These are phyloP conservation scores for Teunomyces lycoperdinae DNA, from an alignment of 805 yeast genomes.

Conservation along the genomic window DNA sequence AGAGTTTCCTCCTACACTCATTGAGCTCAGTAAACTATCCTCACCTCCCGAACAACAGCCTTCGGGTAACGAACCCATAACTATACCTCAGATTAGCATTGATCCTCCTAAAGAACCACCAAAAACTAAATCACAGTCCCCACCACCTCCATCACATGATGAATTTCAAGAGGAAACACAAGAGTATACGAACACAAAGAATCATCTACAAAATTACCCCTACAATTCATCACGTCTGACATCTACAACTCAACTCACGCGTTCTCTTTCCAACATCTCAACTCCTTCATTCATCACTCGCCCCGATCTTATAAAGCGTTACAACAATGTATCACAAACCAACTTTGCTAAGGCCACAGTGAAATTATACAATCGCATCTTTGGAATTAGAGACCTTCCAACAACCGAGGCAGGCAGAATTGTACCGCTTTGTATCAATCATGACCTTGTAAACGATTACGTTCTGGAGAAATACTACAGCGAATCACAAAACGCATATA, in stretches of 20 bases:
- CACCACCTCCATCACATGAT: background rate
- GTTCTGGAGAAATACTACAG: conserved; percentile 30
- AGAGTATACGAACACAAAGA: conserved; percentile 8
- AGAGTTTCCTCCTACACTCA: conserved; percentile 9
- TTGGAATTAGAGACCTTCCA: conserved; percentile 47
- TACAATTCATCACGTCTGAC: conserved; percentile 2
- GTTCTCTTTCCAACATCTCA: conserved; percentile 12
- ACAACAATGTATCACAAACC: conserved; percentile 7
- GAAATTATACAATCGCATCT: conserved; percentile 31
- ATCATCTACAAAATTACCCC: conserved; percentile 8
- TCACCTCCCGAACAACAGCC: background rate
- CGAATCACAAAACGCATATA: conserved; percentile 25
- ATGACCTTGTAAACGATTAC: conserved; percentile 28
- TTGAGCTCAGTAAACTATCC: conserved; percentile 1
- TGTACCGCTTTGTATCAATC: conserved; percentile 61
- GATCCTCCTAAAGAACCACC: conserved; percentile 9
- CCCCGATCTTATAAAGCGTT: conserved; percentile 13
- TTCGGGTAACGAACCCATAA: conserved; percentile 3
- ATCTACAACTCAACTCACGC: conserved; percentile 23
- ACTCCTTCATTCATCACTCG: conserved; percentile 18
- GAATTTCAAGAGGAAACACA: background rate
- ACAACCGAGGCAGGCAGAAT: conserved; percentile 68
- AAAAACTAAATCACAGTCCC: background rate
- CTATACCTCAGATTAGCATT: conserved; percentile 23
- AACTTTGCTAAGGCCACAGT: conserved; percentile 12